Percentiles rank a stretch among this genome's conserved stretches.
Conservation (phyloP, 495 filamentous ascomycete genomes). For the Trichoderma asperelloides region DNA sequence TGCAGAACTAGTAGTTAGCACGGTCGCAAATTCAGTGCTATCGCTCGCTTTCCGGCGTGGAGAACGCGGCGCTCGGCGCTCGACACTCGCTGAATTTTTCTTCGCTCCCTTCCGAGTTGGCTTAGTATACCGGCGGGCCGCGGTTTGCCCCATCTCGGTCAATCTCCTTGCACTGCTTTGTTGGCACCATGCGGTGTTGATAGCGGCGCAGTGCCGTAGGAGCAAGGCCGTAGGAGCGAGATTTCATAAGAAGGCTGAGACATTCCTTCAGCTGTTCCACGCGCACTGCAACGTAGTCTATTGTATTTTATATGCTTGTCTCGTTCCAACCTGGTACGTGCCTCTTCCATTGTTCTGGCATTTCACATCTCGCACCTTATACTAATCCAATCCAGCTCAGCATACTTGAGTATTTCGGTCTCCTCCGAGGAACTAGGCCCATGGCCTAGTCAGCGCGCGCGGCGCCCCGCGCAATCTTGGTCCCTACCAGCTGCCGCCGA, state of each 20-base stretch:
- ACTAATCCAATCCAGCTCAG: no score
- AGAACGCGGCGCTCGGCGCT: not conserved
- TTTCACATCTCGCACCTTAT: no score
- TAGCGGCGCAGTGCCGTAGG: not conserved
- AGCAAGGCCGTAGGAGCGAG: not conserved
- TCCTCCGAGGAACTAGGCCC: no score
- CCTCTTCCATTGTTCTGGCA: no score
- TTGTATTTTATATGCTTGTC: not conserved
- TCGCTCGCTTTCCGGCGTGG: not conserved
- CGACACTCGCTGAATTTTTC: not conserved
- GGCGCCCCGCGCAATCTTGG: no score
- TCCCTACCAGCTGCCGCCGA: no score
- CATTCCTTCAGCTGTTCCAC: not conserved
- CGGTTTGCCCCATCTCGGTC: not conserved
- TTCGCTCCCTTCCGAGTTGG: not conserved
- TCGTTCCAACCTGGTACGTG: not conserved
- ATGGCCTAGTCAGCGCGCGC: no score
- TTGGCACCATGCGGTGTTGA: no score
- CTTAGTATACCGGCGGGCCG: not conserved
- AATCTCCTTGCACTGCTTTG: not conserved
- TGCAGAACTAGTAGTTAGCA: not conserved
- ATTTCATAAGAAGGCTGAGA: not conserved
- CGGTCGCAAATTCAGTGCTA: not conserved
- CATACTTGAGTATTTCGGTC: no score
- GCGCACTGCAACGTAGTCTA: not conserved